Evolutionary conservation across 441 rosid species (phyloP), one percentile per base, ranked within the genome.

Genomic region (Lepidium campestre): DNA sequence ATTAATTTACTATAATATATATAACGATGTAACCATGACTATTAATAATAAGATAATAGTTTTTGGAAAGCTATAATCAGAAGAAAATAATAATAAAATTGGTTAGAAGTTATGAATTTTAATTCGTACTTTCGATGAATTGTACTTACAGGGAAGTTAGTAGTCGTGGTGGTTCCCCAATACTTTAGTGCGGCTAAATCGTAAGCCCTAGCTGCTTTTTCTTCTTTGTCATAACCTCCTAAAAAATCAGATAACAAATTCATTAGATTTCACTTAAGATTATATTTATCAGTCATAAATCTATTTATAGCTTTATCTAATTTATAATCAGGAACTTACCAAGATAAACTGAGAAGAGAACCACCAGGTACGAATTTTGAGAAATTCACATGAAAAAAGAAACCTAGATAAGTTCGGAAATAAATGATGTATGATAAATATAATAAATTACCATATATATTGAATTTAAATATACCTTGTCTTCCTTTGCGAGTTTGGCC

Each of bases 221-320:
- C 93, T 80, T 87, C 93, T 73, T 83, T 87, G 67, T 87, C 93
- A 77, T 87, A 87, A 32, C 93, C 93, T 53, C 90, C 89, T 87
- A 46, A 40, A 35, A 20, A 57, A 57, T 45, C 47, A 66, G 17
- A 68, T 47, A 60, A 50, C 34, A 62, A 34, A 8, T 49, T 12
- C 18, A 45, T 41, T 44, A 29, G 5, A 22, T 20, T 14, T 23
- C 29, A 29, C 19, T 40, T 42, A 1, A 32, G 11, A 22, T 20
- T 13, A 10, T 7, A 47, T 22, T 14, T 17, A 35, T 27, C 10
- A 36, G 2, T 31, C 57, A 31, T 6, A 56, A 40, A 10, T 19
- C 14, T 42, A 23, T 34, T 10, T 6, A 27, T 27, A 36, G 12
- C 14, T 52, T 14, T 41, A 42, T 20, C 19, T 13, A 62, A 13